Conservation (phyloP, 2,329 filamentous ascomycete genomes). For the Pseudofabraea citricarpa region DNA sequence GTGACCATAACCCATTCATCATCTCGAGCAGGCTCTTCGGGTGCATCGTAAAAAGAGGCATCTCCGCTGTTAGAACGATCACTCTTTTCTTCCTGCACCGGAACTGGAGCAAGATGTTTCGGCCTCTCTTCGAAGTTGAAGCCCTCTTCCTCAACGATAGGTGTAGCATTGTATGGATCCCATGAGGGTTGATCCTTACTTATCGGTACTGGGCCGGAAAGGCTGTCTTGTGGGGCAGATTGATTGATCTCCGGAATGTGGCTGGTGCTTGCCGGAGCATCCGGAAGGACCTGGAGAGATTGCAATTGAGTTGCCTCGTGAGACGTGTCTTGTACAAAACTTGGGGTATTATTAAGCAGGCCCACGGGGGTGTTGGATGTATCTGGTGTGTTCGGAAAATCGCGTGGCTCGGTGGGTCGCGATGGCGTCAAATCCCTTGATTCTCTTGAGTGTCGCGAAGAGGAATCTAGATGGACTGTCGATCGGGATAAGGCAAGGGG, state of each 20-base stretch:
- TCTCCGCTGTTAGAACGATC: constrained; percentile 17
- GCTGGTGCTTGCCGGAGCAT: neutral
- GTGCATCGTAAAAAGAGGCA: constrained; percentile 20
- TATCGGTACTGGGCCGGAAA: constrained; percentile 26
- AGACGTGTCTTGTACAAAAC: neutral
- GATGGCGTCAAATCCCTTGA: too few relatives aligned
- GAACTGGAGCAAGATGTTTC: constrained; percentile 2
- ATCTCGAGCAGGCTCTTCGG: constrained; percentile 6
- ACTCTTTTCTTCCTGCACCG: constrained; percentile 6
- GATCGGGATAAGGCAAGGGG: constrained; percentile 31
- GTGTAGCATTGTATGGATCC: constrained; percentile 30
- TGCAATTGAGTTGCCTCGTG: neutral
- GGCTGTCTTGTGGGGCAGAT: constrained; percentile 12
- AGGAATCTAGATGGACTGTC: constrained; percentile 21
- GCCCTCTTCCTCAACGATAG: constrained; percentile 33
- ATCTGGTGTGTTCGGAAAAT: constrained; percentile 12
- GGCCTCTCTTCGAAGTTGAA: constrained; percentile 23
- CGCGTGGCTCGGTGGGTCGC: constrained; percentile 8
- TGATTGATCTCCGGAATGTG: constrained; percentile 7
- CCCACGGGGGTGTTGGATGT: constrained; percentile 1
- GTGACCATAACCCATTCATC: constrained; percentile 22
- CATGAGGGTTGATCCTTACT: constrained; percentile 31
- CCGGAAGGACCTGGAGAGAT: neutral
- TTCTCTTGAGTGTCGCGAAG: constrained; percentile 17
- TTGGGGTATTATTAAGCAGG: neutral